A percentile compares a stretch with the other conserved stretches of the same genome.
Conservation (phyloP, 2,329 filamentous ascomycete species). For the Phoma herbarum region DNA sequence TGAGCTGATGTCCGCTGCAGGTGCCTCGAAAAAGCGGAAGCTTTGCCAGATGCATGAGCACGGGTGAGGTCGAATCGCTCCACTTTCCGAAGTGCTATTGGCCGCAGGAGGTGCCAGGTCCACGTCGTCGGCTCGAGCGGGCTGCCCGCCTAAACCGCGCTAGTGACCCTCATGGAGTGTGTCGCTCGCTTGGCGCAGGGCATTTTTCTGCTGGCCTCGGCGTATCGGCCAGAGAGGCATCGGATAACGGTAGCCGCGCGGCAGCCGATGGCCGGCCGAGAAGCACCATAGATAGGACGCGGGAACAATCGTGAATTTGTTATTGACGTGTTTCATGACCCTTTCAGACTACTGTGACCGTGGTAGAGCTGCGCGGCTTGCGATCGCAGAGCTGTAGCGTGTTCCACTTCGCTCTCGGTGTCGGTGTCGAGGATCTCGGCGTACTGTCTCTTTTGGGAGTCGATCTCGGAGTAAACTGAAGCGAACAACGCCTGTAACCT, state of each 20-base stretch:
- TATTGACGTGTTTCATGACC: conserved; percentile 25
- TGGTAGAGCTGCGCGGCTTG: conserved; percentile 13
- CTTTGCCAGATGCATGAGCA: conserved; percentile 17
- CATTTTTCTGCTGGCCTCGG: conserved; percentile 23
- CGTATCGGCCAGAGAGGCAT: conserved; percentile 9
- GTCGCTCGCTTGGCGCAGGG: conserved; percentile 19
- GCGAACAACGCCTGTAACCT: conserved; percentile 17
- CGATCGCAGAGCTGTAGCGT: conserved; percentile 14
- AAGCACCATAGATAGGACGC: conserved; percentile 5
- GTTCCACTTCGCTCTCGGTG: conserved; percentile 13
- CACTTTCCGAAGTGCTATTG: conserved; percentile 6
- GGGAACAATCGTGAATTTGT: conserved; percentile 16
- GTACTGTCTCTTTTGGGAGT: conserved; percentile 19
- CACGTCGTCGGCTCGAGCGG: conserved; percentile 23
- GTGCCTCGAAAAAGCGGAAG: conserved; percentile 14
- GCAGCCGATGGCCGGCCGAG: conserved; percentile 4
- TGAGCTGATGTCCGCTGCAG: conserved; percentile 19
- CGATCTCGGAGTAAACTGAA: conserved; percentile 25
- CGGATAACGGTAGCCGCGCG: conserved; percentile 8
- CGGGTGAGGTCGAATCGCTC: conserved; percentile 7
- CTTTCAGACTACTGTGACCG: conserved; percentile 18
- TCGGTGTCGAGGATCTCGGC: conserved; percentile 22
- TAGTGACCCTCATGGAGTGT: conserved; percentile 10
- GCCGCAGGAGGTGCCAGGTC: conserved; percentile 15
- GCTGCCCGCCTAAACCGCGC: conserved; percentile 19